phyloP scores from a whole-genome alignment of 2,329 filamentous ascomycete genomes.

The Calonectria pseudoturangicola region DNA sequence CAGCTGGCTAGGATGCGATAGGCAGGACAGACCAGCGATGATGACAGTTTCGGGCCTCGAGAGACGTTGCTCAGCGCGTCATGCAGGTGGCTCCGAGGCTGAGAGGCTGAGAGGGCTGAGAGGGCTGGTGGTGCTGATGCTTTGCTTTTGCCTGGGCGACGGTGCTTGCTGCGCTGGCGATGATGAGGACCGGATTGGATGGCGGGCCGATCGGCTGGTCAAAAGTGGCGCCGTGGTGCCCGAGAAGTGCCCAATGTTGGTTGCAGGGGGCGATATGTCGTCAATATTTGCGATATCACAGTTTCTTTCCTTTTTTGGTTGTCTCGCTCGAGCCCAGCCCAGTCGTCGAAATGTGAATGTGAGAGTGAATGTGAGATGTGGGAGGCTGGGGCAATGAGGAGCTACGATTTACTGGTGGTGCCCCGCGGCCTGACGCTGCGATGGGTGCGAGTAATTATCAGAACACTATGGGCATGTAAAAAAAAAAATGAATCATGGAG shows the following conservation, averaged over 20 bases:
- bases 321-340: constrained; percentile 1
- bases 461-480: constrained; percentile 3
- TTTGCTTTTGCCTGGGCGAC: constrained; percentile 30
- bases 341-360: constrained; percentile 29
- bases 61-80: constrained; percentile 15
- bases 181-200: constrained; percentile 18
- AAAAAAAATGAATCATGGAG: not conserved
- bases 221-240: constrained; percentile 26
- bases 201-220: constrained; percentile 21
- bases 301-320: constrained; percentile 1
- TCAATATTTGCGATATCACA: constrained; percentile 15
- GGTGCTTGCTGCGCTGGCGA: constrained; percentile 18
- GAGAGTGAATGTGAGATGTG: constrained; percentile 36
- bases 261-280: not conserved
- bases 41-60: constrained; percentile 4
- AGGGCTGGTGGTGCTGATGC: constrained; percentile 19
- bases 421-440: not conserved
- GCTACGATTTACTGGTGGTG: constrained; percentile 26
- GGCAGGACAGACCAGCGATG: constrained; percentile 20
- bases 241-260: constrained; percentile 16
- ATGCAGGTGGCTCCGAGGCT: constrained; percentile 34
- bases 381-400: constrained; percentile 29
- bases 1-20: constrained; percentile 25
- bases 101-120: constrained; percentile 18
- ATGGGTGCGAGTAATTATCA: constrained; percentile 12